These are phyloP conservation scores for Botrytis hyacinthi DNA, from an alignment of 2,329 filamentous ascomycete genomes.

Conservation along the genomic window DNA sequence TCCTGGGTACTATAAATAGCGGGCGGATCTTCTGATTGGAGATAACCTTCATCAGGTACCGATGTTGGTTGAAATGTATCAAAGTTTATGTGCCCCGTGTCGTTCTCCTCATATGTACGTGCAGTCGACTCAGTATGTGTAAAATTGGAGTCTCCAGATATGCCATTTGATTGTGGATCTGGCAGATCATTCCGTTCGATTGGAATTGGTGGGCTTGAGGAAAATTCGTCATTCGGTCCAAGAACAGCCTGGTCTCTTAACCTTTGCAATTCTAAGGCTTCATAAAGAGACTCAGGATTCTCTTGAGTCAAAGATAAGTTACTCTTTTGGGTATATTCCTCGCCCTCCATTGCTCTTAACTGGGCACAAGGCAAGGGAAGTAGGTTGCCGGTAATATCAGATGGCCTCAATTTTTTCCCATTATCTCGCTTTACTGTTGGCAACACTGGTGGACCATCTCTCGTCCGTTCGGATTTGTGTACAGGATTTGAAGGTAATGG, in stretches of 20 bases:
- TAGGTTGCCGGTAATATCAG: neutral
- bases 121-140: slow-evolving; percentile 32
- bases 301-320: slow-evolving; percentile 36
- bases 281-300: slow-evolving; percentile 34
- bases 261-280: slow-evolving; percentile 25
- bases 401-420: neutral
- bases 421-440: neutral
- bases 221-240: slow-evolving; percentile 5
- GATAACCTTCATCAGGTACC: slow-evolving; percentile 16
- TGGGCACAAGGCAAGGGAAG: neutral
- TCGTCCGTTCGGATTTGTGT: neutral
- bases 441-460: neutral
- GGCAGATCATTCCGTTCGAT: neutral
- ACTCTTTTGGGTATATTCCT: slow-evolving; percentile 30
- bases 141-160: slow-evolving; percentile 21
- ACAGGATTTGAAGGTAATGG: neutral
- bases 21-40: slow-evolving; percentile 30
- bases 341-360: slow-evolving; percentile 14
- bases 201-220: neutral
- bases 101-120: slow-evolving; percentile 34
- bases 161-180: neutral
- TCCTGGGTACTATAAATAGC: neutral
- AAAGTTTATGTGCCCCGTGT: slow-evolving; percentile 33
- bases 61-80: slow-evolving; percentile 17
- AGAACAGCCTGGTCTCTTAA: slow-evolving; percentile 15